Evolutionary conservation across 2,329 filamentous ascomycete species (phyloP).

Genomic region (Diaporthe sp.): DNA sequence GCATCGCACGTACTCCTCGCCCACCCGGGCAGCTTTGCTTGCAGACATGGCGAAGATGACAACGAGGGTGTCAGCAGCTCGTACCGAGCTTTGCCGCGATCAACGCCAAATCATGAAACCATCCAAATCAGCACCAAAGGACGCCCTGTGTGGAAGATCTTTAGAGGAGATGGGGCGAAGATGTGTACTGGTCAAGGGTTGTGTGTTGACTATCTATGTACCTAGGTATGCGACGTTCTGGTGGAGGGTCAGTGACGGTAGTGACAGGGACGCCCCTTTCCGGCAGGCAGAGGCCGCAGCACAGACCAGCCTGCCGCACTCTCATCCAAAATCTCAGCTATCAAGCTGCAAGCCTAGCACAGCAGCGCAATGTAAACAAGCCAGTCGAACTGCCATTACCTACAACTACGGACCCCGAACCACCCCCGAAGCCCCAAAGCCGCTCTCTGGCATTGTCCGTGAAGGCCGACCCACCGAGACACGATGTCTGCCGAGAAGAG

Average conservation of each 20-base stretch:
- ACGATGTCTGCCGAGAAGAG: slow-evolving; percentile 94
- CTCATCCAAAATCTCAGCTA: slow-evolving; percentile 36
- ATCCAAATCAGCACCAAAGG: slow-evolving; percentile 31
- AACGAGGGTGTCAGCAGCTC: slow-evolving; percentile 39
- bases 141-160: neutral
- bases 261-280: neutral
- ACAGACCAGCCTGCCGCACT: slow-evolving; percentile 32
- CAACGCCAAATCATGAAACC: slow-evolving; percentile 41
- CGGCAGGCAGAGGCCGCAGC: slow-evolving; percentile 38
- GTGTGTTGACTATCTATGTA: slow-evolving; percentile 15
- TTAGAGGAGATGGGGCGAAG: neutral
- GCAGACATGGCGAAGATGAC: slow-evolving; percentile 63
- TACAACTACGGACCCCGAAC: neutral
- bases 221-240: slow-evolving; percentile 22
- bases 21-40: slow-evolving; percentile 72
- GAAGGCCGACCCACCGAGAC: slow-evolving; percentile 37
- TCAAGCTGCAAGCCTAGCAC: neutral
- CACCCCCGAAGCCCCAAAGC: neutral
- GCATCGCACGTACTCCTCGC: slow-evolving; percentile 68
- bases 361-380: slow-evolving; percentile 25
- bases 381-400: neutral
- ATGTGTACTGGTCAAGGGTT: neutral
- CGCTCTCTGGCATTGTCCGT: slow-evolving; percentile 19
- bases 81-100: slow-evolving; percentile 41
- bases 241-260: slow-evolving; percentile 21